Evolutionary conservation across 1,284 basidiomycete genomes (phyloP), one percentile per base, ranked within the genome.

Genomic region (Apiotrichum sp.): DNA sequence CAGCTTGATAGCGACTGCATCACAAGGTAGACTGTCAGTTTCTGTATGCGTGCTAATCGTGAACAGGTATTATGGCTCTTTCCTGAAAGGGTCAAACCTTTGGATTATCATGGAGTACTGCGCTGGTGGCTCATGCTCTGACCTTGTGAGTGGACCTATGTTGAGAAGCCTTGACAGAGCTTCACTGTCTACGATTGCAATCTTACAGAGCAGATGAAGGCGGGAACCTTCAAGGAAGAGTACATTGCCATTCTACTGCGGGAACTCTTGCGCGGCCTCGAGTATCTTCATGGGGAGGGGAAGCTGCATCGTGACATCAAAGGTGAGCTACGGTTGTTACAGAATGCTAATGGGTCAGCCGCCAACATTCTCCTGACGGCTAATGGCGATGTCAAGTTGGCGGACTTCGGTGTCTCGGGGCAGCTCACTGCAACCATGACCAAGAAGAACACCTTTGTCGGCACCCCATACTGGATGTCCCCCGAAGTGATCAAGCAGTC

Each of bases 21-120:
- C 58, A 98, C 95, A 61, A 92, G 92, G 88, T 91, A 68, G 70
- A 84, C 35, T n/a, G n/a, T 13, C 3, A n/a, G 16, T 8, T 3
- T 7, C 31, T 32, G 9, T 14, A 5, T 8, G 16, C 4, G 32
- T 45, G 49, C 53, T 59, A 55, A 61, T 10, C 44, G 55, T 53
- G 52, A 36, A 36, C 70, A 86, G 90, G 79, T 97, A 97, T 74
- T 90, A 96, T 80, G 95, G 93, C 48, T 95, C 91, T 32, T 98
- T 81, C 77, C 80, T 98, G 70, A 96, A 96, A 73, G 93, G 92
- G 16, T 91, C 91, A 6, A 86, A 93, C 70, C 80, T 98, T 34
- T 98, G 95, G 95, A 98, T 98, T 70, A 89, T 98, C 62, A 99
- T 99, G 95, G 96, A 98, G 86, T 98, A 81, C 62, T 81, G 81